Percentiles rank a stretch among this genome's conserved stretches.
These are phyloP conservation scores for Gaultheria prostrata DNA, from an alignment of 148 eudicot species.

Conservation along the genomic window DNA sequence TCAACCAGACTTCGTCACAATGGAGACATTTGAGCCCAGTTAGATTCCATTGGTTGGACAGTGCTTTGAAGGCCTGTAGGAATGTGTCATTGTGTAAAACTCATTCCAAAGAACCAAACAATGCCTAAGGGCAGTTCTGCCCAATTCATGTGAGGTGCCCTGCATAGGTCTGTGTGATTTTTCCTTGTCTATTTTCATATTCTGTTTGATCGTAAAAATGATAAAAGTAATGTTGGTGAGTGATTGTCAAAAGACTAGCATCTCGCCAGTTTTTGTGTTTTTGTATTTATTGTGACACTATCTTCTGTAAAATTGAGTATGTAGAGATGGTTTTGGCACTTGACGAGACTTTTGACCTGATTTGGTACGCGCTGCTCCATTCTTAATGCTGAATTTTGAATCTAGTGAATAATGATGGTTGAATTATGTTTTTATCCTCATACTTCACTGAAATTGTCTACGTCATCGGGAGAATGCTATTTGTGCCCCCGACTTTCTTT, in stretches of 20 bases:
- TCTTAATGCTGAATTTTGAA: slow-evolving; percentile 6
- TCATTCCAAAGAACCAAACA: neutral
- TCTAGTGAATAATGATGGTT: neutral
- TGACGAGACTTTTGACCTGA: neutral
- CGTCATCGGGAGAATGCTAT: neutral
- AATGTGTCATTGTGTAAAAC: neutral
- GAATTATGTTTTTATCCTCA: neutral
- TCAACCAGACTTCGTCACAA: neutral
- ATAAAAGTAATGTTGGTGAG: neutral
- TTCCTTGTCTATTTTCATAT: neutral
- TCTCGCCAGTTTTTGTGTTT: slow-evolving; percentile 4
- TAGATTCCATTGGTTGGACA: slow-evolving; percentile 10
- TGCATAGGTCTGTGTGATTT: slow-evolving; percentile 7
- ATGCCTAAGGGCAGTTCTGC: neutral
- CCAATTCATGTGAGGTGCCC: neutral
- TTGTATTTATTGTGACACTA: slow-evolving; percentile 7
- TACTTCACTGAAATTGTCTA: neutral
- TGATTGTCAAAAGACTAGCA: neutral
- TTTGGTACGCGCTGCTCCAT: neutral
- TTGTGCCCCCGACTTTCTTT: neutral
- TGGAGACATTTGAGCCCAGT: neutral
- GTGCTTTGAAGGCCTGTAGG: neutral
- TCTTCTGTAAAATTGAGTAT: slow-evolving; percentile 7
- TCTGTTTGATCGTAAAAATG: neutral
- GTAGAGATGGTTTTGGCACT: neutral